phyloP scores from a whole-genome alignment of 306 rosid species.

The Pyrus betulifolia region DNA sequence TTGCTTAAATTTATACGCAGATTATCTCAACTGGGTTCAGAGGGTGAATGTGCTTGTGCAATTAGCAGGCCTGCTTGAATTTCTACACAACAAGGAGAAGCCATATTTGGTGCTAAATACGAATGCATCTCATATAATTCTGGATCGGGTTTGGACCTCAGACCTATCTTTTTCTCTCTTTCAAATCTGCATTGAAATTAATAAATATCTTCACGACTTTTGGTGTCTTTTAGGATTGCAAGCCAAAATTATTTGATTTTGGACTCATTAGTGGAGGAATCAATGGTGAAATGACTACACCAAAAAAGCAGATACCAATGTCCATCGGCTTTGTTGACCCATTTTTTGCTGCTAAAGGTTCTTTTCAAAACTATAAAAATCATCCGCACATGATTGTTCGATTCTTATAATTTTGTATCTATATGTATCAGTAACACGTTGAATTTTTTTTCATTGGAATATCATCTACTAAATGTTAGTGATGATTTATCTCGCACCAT shows the following conservation, averaged over 20 bases:
- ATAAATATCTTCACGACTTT: not conserved
- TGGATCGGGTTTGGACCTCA: slow-evolving; percentile 45
- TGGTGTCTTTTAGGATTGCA: slow-evolving; percentile 33
- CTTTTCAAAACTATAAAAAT: not conserved
- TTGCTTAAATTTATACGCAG: slow-evolving; percentile 6
- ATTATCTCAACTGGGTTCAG: slow-evolving; percentile 39
- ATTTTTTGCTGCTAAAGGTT: slow-evolving; percentile 38
- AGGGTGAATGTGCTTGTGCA: slow-evolving; percentile 43
- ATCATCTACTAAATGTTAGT: too few relatives aligned
- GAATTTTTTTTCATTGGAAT: not conserved
- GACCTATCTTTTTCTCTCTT: not conserved
- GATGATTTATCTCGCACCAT: too few relatives aligned
- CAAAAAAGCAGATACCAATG: slow-evolving; percentile 22
- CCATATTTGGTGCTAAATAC: slow-evolving; percentile 36
- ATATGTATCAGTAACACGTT: too few relatives aligned
- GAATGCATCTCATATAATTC: slow-evolving; percentile 42
- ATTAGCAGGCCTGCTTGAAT: slow-evolving; percentile 40
- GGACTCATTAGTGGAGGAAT: slow-evolving; percentile 11
- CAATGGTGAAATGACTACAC: slow-evolving; percentile 13
- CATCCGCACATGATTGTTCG: not conserved
- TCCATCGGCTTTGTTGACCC: slow-evolving; percentile 35
- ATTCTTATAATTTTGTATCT: too few relatives aligned
- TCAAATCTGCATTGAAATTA: not conserved
- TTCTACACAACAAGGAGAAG: slow-evolving; percentile 43
- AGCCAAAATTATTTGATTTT: slow-evolving; percentile 40